Percentiles rank a stretch among this genome's conserved stretches.
These are phyloP conservation scores for Cladosporium sp. DNA, from an alignment of 2,329 filamentous ascomycete species.

Conservation along the genomic window DNA sequence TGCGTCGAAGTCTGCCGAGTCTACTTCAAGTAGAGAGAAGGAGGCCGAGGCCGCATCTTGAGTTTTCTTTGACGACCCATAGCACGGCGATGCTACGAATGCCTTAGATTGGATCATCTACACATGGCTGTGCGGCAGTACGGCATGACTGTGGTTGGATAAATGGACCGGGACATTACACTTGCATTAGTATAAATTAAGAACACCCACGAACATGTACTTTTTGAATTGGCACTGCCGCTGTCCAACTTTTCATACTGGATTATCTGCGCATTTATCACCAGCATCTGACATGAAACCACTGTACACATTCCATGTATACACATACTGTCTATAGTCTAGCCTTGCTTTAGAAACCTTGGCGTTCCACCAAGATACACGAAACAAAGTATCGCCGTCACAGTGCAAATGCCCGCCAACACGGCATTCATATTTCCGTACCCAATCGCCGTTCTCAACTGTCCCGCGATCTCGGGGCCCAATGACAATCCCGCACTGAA, in stretches of 20 bases:
- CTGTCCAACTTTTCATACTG: neutral
- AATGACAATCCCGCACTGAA: constrained; percentile 61
- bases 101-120: neutral
- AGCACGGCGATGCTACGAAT: neutral
- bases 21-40: neutral
- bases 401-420: constrained; percentile 47
- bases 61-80: neutral
- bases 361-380: constrained; percentile 33
- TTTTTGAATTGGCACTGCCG: neutral
- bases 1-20: neutral
- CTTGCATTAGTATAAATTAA: neutral
- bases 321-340: neutral
- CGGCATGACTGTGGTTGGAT: neutral
- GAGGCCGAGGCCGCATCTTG: neutral
- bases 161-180: neutral
- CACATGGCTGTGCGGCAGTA: neutral
- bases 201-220: too few relatives aligned
- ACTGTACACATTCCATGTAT: too few relatives aligned
- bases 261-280: too few relatives aligned
- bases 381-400: constrained; percentile 47
- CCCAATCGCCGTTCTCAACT: constrained; percentile 52
- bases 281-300: too few relatives aligned
- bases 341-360: neutral
- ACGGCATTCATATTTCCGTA: constrained; percentile 61
- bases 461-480: constrained; percentile 59